Evolutionary conservation across 2,329 filamentous ascomycete species (phyloP).

Genomic region (Aspergillus floridensis): DNA sequence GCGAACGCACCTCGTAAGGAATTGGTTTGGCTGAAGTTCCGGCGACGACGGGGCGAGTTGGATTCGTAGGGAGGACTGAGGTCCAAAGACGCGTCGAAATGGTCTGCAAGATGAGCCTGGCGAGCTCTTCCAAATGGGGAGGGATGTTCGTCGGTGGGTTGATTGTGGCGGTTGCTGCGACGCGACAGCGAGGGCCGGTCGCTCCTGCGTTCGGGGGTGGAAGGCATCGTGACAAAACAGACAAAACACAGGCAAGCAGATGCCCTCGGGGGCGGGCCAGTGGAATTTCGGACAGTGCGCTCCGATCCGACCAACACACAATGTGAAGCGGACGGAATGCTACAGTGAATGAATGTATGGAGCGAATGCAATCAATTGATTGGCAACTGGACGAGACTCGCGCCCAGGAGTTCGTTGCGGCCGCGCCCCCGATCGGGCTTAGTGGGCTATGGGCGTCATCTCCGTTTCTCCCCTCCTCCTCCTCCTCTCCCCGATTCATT

Average conservation of each 20-base stretch:
- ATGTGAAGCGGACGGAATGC: neutral
- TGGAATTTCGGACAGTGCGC: neutral
- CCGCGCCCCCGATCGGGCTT: neutral
- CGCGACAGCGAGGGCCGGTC: constrained; percentile 30
- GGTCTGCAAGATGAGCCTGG: constrained; percentile 25
- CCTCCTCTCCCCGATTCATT: neutral
- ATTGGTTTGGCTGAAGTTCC: constrained; percentile 35
- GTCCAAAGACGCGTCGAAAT: constrained; percentile 29
- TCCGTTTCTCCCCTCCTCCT: neutral
- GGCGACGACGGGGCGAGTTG: constrained; percentile 29
- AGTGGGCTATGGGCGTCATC: neutral
- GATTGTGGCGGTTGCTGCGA: constrained; percentile 22
- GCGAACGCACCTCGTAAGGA: constrained; percentile 43
- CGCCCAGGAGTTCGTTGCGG: neutral
- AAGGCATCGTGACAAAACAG: constrained; percentile 28
- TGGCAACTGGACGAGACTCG: neutral
- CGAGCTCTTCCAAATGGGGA: constrained; percentile 34
- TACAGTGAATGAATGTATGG: constrained; percentile 5
- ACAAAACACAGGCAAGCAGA: neutral
- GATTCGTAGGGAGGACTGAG: constrained; percentile 29
- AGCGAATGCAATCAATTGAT: neutral
- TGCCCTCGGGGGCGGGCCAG: neutral
- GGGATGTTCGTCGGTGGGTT: constrained; percentile 25
- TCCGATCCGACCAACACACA: neutral
- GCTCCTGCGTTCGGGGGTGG: constrained; percentile 30